These are phyloP conservation scores for Didymella lethalis DNA, from an alignment of 2,329 filamentous ascomycete species.

Conservation along the genomic window DNA sequence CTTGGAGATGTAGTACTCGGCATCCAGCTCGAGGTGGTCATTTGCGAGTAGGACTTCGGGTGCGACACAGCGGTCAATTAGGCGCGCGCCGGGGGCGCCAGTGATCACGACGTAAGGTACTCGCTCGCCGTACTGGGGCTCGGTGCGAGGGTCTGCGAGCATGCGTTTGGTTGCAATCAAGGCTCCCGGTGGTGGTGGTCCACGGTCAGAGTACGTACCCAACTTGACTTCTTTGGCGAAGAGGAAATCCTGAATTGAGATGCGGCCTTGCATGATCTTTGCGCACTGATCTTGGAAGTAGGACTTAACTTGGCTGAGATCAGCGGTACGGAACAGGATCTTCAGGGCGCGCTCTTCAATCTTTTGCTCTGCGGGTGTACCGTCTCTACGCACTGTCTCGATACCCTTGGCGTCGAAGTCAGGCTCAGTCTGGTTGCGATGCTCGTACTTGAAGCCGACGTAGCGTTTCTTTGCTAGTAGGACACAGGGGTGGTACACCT, in stretches of 20 bases:
- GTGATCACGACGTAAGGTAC: conserved; percentile 94
- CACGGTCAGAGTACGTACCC: conserved; percentile 84
- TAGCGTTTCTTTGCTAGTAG: conserved; percentile 97
- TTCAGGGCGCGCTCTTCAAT: conserved; percentile 93
- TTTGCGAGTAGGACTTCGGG: conserved; percentile 83
- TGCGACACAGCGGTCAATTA: conserved; percentile 89
- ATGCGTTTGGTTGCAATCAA: conserved; percentile 86
- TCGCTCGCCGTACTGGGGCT: conserved; percentile 94
- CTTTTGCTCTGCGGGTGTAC: conserved; percentile 93
- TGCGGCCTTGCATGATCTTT: conserved; percentile 88
- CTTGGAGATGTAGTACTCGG: conserved; percentile 96
- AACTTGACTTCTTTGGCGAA: conserved; percentile 92
- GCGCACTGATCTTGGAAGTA: conserved; percentile 91
- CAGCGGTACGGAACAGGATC: conserved; percentile 86
- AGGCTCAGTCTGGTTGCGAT: conserved; percentile 74
- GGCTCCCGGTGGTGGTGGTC: conserved; percentile 82
- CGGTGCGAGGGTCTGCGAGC: conserved; percentile 82
- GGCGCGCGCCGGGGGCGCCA: conserved; percentile 82
- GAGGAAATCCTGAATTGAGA: conserved; percentile 95
- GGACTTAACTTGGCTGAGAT: conserved; percentile 84
- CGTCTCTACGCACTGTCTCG: conserved; percentile 93
- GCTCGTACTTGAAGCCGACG: conserved; percentile 96
- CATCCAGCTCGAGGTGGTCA: conserved; percentile 81
- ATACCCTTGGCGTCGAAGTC: conserved; percentile 99
- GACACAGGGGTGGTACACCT: conserved; percentile 95